Evolutionary conservation across 306 rosid genomes (phyloP).

Genomic region (Oxytropis ochrocephala): DNA sequence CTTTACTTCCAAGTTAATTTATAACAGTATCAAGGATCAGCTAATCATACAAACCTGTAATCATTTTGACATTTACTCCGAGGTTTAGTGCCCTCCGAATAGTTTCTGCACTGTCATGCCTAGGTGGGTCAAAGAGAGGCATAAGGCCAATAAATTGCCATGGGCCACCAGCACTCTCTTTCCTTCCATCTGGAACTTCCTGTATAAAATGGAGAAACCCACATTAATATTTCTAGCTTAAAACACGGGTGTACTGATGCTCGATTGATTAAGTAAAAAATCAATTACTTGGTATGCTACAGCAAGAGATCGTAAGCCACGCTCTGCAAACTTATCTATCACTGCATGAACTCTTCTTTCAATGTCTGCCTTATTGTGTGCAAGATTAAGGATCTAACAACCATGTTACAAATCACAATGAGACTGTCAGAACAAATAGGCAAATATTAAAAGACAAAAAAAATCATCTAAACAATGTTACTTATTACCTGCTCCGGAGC

Average conservation of each 20-base stretch:
- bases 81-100: constrained; percentile 92
- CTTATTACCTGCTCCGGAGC: constrained; percentile 91
- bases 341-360: constrained; percentile 89
- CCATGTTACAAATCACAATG: constrained; percentile 21
- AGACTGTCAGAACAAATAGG: constrained; percentile 6
- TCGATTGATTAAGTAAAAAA: constrained; percentile 10
- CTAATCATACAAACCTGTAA: constrained; percentile 56
- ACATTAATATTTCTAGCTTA: neutral
- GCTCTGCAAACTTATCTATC: constrained; percentile 92
- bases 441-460: neutral
- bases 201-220: constrained; percentile 30
- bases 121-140: constrained; percentile 98
- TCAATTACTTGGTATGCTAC: constrained; percentile 84
- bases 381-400: constrained; percentile 75
- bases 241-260: neutral
- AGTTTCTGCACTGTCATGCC: constrained; percentile 99
- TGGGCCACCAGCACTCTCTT: constrained; percentile 88
- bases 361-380: constrained; percentile 81
- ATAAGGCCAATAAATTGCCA: constrained; percentile 94
- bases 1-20: constrained; percentile 11
- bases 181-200: constrained; percentile 95
- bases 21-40: neutral
- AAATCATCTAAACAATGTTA: neutral
- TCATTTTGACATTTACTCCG: constrained; percentile 99
- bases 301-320: constrained; percentile 95